Evolutionary conservation across 2,329 filamentous ascomycete genomes (phyloP).

Genomic region (Aspergillus sp.): DNA sequence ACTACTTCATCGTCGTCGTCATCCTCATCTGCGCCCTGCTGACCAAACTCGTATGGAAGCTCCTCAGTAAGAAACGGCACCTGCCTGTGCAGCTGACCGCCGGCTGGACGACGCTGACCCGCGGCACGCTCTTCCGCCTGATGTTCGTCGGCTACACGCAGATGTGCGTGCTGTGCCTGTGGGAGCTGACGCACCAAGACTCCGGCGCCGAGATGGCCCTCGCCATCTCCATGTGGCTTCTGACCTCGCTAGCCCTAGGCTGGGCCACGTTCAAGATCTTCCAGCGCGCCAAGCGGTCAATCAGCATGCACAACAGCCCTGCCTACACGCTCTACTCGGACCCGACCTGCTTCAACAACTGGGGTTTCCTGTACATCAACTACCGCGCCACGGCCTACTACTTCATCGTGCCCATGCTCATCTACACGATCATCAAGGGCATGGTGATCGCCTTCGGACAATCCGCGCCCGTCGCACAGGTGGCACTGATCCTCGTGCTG

Average conservation of each 20-base stretch:
- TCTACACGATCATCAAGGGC: slow-evolving; percentile 77
- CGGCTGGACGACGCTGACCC: slow-evolving; percentile 80
- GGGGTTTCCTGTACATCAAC: slow-evolving; percentile 95
- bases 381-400: slow-evolving; percentile 95
- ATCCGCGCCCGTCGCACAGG: slow-evolving; percentile 67
- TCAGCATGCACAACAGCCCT: slow-evolving; percentile 88
- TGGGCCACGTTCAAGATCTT: slow-evolving; percentile 91
- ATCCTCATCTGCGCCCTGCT: slow-evolving; percentile 68
- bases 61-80: slow-evolving; percentile 71
- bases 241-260: slow-evolving; percentile 70
- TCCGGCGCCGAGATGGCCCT: slow-evolving; percentile 82
- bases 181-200: slow-evolving; percentile 85
- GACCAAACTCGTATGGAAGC: slow-evolving; percentile 70
- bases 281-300: slow-evolving; percentile 79
- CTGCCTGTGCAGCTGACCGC: slow-evolving; percentile 69
- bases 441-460: slow-evolving; percentile 85
- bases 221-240: slow-evolving; percentile 82
- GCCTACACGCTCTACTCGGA: slow-evolving; percentile 96
- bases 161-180: slow-evolving; percentile 84
- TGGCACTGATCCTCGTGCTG: slow-evolving; percentile 77
- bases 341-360: slow-evolving; percentile 87
- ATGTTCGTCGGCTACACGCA: slow-evolving; percentile 88
- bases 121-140: slow-evolving; percentile 88
- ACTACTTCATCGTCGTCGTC: slow-evolving; percentile 74
- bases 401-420: slow-evolving; percentile 77